phyloP scores from a whole-genome alignment of 2,329 filamentous ascomycete genomes.

The Sphaerulina vaccinii region DNA sequence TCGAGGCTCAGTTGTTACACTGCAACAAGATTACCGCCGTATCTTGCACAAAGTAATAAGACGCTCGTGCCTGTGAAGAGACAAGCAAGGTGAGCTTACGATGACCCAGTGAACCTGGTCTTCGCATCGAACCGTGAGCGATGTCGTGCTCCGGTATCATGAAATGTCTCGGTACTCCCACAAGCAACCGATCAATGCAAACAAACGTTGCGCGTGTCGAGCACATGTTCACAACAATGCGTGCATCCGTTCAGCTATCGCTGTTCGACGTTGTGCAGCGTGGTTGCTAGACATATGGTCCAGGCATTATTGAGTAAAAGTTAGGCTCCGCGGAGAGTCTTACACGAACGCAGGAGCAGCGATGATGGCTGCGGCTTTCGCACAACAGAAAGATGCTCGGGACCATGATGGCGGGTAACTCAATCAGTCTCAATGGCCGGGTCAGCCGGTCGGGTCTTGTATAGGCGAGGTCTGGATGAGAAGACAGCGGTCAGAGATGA shows the following conservation, averaged over 20 bases:
- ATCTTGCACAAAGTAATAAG: background rate
- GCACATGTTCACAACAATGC: background rate
- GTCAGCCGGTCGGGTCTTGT: background rate
- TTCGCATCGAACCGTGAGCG: conserved; percentile 2
- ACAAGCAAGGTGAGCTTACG: background rate
- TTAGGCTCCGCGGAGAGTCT: conserved; percentile 1
- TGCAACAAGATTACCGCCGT: background rate
- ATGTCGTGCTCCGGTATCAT: conserved; percentile 16
- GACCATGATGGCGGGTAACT: conserved; percentile 8
- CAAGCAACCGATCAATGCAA: conserved; percentile 8
- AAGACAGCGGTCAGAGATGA: conserved; percentile 13
- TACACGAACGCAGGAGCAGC: no score
- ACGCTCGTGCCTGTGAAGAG: conserved; percentile 3
- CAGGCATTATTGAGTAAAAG: no score
- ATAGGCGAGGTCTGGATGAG: conserved; percentile 1
- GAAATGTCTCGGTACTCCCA: conserved; percentile 14
- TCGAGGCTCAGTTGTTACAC: background rate
- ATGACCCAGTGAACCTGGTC: conserved; percentile 1
- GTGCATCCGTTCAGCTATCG: conserved; percentile 1
- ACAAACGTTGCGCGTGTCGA: conserved; percentile 1
- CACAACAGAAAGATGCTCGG: no score
- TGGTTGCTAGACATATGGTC: no score
- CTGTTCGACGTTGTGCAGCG: no score
- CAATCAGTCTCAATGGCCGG: background rate
- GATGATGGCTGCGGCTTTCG: no score